Evolutionary conservation across 139 green algal genomes (phyloP).

Genomic region (Haematococcus sp.): DNA sequence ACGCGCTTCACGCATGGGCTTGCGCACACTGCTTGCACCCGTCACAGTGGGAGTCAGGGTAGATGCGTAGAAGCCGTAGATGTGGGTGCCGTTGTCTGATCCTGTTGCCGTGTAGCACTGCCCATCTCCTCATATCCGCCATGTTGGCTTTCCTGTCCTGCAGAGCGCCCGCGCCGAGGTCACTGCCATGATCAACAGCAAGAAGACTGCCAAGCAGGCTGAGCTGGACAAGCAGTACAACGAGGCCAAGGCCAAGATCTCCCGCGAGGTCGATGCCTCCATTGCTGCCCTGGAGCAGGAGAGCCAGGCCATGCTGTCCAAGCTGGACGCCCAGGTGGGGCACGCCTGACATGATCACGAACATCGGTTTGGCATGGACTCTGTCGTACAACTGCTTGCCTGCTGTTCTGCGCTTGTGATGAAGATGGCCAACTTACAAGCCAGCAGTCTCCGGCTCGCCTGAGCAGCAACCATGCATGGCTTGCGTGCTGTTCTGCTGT

Average conservation of each 20-base stretch:
- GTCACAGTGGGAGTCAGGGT: too few species aligned
- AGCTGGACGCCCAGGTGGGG: constrained; percentile 70
- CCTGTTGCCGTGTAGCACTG: too few species aligned
- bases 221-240: constrained; percentile 60
- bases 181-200: constrained; percentile 40
- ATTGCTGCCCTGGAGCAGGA: constrained; percentile 71
- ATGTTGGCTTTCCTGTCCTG: neutral
- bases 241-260: constrained; percentile 47
- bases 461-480: too few species aligned
- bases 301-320: constrained; percentile 62
- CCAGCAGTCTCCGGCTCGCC: too few species aligned
- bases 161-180: constrained; percentile 47
- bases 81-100: too few species aligned
- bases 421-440: too few species aligned
- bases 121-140: too few species aligned
- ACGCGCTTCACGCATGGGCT: too few species aligned
- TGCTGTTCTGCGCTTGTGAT: neutral
- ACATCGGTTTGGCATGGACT: too few species aligned
- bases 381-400: neutral
- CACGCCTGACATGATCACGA: too few species aligned
- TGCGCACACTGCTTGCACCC: too few species aligned
- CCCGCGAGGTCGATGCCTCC: constrained; percentile 30
- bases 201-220: constrained; percentile 60
- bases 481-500: neutral
- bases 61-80: too few species aligned